A percentile compares a stretch with the other conserved stretches of the same genome.
These are phyloP conservation scores for Lachancea waltii DNA, from an alignment of 805 yeast species.

Conservation along the genomic window DNA sequence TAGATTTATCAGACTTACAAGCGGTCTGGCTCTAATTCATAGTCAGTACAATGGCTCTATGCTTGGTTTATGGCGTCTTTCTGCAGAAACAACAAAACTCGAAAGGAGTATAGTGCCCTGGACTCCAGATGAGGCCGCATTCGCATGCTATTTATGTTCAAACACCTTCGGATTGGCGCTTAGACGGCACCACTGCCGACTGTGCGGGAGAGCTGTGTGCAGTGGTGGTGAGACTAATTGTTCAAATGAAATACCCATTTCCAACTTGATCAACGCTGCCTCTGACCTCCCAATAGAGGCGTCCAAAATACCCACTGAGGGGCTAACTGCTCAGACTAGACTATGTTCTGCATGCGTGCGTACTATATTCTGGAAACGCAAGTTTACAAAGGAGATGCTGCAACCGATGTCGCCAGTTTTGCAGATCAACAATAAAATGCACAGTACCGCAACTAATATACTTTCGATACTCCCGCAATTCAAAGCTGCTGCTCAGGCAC, in stretches of 20 bases:
- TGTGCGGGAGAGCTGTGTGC: conserved; percentile 82
- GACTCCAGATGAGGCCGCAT: conserved; percentile 47
- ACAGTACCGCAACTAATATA: conserved; percentile 35
- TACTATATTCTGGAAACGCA: conserved; percentile 49
- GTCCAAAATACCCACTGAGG: conserved; percentile 14
- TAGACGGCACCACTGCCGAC: conserved; percentile 85
- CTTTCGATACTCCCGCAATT: conserved; percentile 38
- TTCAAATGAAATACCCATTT: conserved; percentile 62
- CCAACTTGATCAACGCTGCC: conserved; percentile 20
- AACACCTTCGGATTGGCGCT: conserved; percentile 47
- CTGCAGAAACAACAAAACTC: conserved; percentile 31
- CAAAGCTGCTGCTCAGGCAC: conserved; percentile 27
- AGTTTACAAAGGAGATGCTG: conserved; percentile 38
- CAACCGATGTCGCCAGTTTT: conserved; percentile 34
- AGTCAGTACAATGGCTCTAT: conserved; percentile 20
- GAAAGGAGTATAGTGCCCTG: conserved; percentile 55
- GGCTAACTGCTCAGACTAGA: conserved; percentile 38
- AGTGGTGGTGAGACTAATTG: conserved; percentile 58
- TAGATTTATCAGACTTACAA: conserved; percentile 44
- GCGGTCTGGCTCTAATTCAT: conserved; percentile 26
- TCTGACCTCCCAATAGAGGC: conserved; percentile 21
- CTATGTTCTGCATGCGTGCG: conserved; percentile 68
- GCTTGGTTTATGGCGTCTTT: conserved; percentile 21
- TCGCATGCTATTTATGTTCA: conserved; percentile 59
- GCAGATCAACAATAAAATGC: conserved; percentile 37